These are phyloP conservation scores for Musa acuminata DNA, from an alignment of 176 grass and related monocot species.

Conservation along the genomic window DNA sequence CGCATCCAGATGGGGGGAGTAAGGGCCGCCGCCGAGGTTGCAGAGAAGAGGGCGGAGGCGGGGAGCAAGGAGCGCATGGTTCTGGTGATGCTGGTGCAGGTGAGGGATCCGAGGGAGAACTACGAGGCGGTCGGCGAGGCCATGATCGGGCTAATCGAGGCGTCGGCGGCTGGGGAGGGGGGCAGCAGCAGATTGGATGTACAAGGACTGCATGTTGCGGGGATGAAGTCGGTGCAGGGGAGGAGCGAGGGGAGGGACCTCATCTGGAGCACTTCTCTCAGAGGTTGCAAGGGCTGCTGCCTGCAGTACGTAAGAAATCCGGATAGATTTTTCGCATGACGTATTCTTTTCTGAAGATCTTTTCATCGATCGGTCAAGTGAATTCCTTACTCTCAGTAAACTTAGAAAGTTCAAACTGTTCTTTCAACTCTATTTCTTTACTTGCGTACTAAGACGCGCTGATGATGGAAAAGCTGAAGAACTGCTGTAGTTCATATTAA, in stretches of 20 bases:
- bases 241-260: no score
- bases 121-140: constrained; percentile 32
- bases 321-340: constrained; percentile 24
- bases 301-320: constrained; percentile 23
- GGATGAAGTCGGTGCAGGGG: constrained; percentile 19
- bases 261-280: constrained; percentile 50
- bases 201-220: constrained; percentile 40
- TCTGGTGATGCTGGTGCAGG: constrained; percentile 48
- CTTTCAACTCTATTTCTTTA: no score
- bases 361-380: neutral
- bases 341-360: neutral
- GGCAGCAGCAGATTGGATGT: constrained; percentile 20
- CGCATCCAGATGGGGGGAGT: constrained; percentile 44
- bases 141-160: constrained; percentile 61
- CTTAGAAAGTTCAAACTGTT: neutral
- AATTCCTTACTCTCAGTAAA: neutral
- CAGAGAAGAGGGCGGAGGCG: neutral
- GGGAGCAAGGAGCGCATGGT: constrained; percentile 30
- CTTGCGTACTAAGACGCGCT: no score
- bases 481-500: no score
- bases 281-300: constrained; percentile 12
- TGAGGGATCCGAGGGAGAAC: constrained; percentile 38
- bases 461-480: no score
- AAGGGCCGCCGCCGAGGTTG: no score
- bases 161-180: constrained; percentile 8